Conservation (phyloP, 202 grass and related monocot genomes). For the Schoenoplectus tabernaemontani region DNA sequence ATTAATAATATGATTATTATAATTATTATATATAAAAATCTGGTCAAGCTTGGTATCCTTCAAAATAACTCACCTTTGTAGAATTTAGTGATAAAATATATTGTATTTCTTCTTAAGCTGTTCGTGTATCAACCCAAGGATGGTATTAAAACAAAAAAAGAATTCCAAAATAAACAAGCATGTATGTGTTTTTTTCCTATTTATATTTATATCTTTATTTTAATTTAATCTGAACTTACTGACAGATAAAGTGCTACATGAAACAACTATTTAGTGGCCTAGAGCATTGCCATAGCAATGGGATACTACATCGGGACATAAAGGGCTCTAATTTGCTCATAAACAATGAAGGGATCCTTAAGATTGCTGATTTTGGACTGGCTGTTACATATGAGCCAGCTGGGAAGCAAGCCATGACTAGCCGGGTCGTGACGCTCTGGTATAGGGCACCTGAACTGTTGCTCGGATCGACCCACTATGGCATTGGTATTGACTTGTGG, state of each 20-base stretch:
- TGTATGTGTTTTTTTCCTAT: not conserved
- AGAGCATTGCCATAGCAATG: slow-evolving; percentile 21
- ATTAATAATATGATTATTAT: too few species aligned
- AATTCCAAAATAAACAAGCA: not conserved
- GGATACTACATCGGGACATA: slow-evolving; percentile 29
- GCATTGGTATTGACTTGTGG: slow-evolving; percentile 28
- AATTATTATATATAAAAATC: too few species aligned
- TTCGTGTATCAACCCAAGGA: not conserved
- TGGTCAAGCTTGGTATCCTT: not conserved
- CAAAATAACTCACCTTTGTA: not conserved
- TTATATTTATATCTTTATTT: too few species aligned
- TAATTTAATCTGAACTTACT: not conserved
- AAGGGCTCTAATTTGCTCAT: slow-evolving; percentile 32
- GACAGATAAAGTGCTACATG: slow-evolving; percentile 38
- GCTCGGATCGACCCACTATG: slow-evolving; percentile 25
- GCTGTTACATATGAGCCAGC: slow-evolving; percentile 22
- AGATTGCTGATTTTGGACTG: slow-evolving; percentile 32
- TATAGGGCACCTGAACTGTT: slow-evolving; percentile 30
- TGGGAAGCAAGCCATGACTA: slow-evolving; percentile 25
- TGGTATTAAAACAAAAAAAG: too few species aligned
- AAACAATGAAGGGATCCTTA: slow-evolving; percentile 30
- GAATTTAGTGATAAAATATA: not conserved
- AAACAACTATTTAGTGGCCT: slow-evolving; percentile 30
- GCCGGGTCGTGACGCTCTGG: slow-evolving; percentile 30
- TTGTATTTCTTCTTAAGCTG: not conserved